Evolutionary conservation across 768 basidiomycete species (phyloP), one percentile per base, ranked within the genome.

Genomic region (Suillus variegatus): DNA sequence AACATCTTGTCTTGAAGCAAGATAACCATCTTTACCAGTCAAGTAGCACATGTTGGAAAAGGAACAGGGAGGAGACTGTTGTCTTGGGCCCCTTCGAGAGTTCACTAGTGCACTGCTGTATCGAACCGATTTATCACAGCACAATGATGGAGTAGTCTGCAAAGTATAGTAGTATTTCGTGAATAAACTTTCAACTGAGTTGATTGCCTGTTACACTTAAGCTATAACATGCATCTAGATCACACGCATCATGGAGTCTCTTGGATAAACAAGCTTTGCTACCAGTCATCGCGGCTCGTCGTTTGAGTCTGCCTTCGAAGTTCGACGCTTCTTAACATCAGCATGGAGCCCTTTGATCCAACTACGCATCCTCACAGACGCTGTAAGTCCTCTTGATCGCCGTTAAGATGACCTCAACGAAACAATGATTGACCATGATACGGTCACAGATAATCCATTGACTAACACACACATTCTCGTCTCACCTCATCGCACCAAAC

Each of bases 401-500:
- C 61, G 44, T 32, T 65, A 43, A 66, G 60, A 47, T 62, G 62
- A 38, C 52, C 25, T 25, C 35, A 41, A 18, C 6, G 40, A 60
- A 25, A 43, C 38, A 60, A 61, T 44, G 32, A 32, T 32, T 64
- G 64, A 36, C 51, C 18, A 71, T 44, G 32, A 63, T 32, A 22
- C 32, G 25, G 61, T 63, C 55, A 16, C 71, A 95, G 93, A 86
- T 74, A 96, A 96, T 71, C 93, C 94, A 4, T 84, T 96, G 65
- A 88, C 86, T 0, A 84, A 86, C 65, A 89, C 90, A 70, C 82
- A 92, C 72, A 79, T 95, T 63, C 87, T 96, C 41, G 91, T 95
- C 43, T 95, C 94, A 46, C 93, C 95, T 0, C 95, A 97, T 76
- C 90, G 95, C 61, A 93, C 84, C 9, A 94, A 92, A 71, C 87